phyloP scores from a whole-genome alignment of 495 filamentous ascomycete species.

The Echria macrotheca region DNA sequence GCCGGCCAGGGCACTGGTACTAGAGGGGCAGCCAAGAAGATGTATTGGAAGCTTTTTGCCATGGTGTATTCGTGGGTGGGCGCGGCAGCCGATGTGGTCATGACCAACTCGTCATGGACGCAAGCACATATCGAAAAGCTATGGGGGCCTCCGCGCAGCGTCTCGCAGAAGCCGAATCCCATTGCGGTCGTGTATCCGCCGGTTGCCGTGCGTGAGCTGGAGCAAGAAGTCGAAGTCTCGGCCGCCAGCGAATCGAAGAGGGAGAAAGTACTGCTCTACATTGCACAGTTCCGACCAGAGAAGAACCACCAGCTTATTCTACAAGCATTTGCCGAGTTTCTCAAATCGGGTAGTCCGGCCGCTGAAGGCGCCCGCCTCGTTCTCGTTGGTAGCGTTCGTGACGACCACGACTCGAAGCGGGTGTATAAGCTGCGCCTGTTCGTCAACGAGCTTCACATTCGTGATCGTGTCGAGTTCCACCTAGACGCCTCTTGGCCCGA shows the following conservation, averaged over 20 bases:
- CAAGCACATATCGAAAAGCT: slow-evolving; percentile 72
- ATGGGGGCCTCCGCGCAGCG: slow-evolving; percentile 59
- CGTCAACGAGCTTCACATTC: slow-evolving; percentile 80
- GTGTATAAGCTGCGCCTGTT: slow-evolving; percentile 88
- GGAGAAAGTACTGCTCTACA: slow-evolving; percentile 72
- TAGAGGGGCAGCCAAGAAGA: slow-evolving; percentile 60
- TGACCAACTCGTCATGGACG: slow-evolving; percentile 97
- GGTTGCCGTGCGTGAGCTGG: slow-evolving; percentile 78
- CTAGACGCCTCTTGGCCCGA: slow-evolving; percentile 84
- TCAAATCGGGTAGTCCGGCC: slow-evolving; percentile 36
- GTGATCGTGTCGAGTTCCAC: slow-evolving; percentile 77
- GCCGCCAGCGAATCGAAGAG: slow-evolving; percentile 59
- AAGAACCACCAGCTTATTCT: slow-evolving; percentile 89
- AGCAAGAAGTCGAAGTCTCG: slow-evolving; percentile 62
- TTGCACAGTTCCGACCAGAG: slow-evolving; percentile 94
- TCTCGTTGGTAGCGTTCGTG: slow-evolving; percentile 82
- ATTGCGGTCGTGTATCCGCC: slow-evolving; percentile 83
- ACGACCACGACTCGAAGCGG: slow-evolving; percentile 73
- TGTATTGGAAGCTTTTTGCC: slow-evolving; percentile 86
- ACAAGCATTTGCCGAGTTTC: slow-evolving; percentile 72
- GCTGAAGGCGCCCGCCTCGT: slow-evolving; percentile 60
- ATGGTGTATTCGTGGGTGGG: slow-evolving; percentile 75
- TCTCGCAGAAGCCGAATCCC: slow-evolving; percentile 35
- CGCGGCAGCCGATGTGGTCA: slow-evolving; percentile 77
- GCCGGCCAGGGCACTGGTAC: slow-evolving; percentile 69